Base-by-base conservation (phyloP, 106 monocot genomes). In the Apostasia shenzhenica region DNA sequence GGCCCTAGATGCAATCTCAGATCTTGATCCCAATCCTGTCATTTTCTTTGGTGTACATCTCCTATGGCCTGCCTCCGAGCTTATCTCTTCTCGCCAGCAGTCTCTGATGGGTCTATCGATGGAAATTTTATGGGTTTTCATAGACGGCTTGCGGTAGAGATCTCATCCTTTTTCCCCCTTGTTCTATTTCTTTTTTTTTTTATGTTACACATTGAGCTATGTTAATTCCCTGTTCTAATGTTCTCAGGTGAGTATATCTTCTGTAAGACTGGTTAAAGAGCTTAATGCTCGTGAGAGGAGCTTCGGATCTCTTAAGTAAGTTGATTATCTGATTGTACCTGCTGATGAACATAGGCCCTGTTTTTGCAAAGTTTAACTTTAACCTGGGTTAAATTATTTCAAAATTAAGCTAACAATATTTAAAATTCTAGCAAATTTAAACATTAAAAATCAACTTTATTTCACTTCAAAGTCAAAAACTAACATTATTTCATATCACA, bases 221-320 rank as follows among this genome's bases (percentile, higher is more conserved):
- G 12, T 2, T 38, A 1, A 12, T 60, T 9, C 41, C 59, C 62
- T 70, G 54, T 70, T 65, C 48, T n/a, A 56, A 56, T 52, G 51
- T 47, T 80, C 58, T 41, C 53, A 42, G 65, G 0, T 70, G 70
- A 80, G 67, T 56, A 51, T 3, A 4, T 54, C 43, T 8, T 2
- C 26, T 59, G 49, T 70, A 53, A 41, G 41, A 45, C 51, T 43
- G 69, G 55, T 66, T 55, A 67, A 8, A 64, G 41, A 45, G 45
- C 8, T 52, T 39, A 67, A 55, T 56, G 10, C 48, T 41, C 14
- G 67, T 65, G 40, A 68, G 63, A 63, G 76, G 49, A 45, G 75
- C 4, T 43, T 56, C 54, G 60, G 54, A 69, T 48, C 59, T 11
- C 2, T 43, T 52, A 55, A 62, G 78, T 82, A 73, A 73, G 77